These are phyloP conservation scores for Teratosphaeria gauchensis DNA, from an alignment of 2,329 filamentous ascomycete species.

Conservation along the genomic window DNA sequence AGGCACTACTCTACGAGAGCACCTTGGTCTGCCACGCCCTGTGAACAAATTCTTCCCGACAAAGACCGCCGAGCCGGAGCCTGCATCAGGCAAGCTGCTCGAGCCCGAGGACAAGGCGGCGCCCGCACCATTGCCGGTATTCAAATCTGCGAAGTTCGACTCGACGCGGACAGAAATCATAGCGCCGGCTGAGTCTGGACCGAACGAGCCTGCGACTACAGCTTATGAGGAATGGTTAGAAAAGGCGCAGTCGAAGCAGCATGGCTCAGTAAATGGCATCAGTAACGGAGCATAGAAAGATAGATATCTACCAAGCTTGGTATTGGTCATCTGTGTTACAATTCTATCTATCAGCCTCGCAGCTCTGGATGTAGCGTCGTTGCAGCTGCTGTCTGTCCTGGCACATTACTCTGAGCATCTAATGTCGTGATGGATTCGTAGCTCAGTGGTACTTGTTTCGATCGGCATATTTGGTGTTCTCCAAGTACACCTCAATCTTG, in stretches of 20 bases:
- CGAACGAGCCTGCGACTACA: neutral
- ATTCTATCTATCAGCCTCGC: neutral
- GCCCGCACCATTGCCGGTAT: neutral
- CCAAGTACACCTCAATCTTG: slow-evolving; percentile 24
- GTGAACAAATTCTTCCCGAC: slow-evolving; percentile 15
- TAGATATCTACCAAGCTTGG: neutral
- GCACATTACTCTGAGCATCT: neutral
- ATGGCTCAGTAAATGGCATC: neutral
- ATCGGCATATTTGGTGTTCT: slow-evolving; percentile 15
- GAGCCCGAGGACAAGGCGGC: neutral
- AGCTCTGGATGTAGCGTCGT: neutral
- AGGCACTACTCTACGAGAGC: slow-evolving; percentile 15
- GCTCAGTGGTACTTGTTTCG: slow-evolving; percentile 12
- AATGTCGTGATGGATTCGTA: neutral
- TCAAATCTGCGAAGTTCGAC: neutral
- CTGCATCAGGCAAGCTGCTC: neutral
- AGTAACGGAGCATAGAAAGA: neutral
- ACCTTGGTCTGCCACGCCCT: slow-evolving; percentile 15
- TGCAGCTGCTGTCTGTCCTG: neutral
- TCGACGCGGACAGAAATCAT: neutral
- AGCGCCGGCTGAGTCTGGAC: neutral
- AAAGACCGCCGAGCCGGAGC: neutral
- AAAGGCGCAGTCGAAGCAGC: neutral
- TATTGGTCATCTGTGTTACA: neutral
- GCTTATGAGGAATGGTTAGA: neutral